Conservation (phyloP, 83 land plant genomes). For the Diphasiastrum complanatum region DNA sequence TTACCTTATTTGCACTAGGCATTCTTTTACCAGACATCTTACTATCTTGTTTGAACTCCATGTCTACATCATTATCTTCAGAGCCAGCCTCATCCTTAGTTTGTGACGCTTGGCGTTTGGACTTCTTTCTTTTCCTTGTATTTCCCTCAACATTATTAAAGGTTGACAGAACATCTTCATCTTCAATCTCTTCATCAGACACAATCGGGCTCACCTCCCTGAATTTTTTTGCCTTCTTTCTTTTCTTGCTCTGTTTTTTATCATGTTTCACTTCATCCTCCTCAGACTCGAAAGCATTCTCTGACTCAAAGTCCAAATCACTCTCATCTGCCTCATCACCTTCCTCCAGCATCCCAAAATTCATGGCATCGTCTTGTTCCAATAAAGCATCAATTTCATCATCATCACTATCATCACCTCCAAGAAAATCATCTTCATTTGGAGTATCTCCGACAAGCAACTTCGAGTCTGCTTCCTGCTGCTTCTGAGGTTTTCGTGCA, state of each 20-base stretch:
- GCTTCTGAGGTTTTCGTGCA: constrained; percentile 48
- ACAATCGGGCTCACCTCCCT: constrained; percentile 1
- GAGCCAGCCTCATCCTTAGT: too few relatives aligned
- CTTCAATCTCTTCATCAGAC: not conserved
- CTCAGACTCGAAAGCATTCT: not conserved
- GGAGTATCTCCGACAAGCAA: constrained; percentile 32
- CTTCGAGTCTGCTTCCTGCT: constrained; percentile 51
- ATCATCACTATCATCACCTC: constrained; percentile 70
- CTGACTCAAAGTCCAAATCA: constrained; percentile 28
- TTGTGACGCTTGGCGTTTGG: too few relatives aligned
- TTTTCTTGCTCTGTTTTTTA: constrained; percentile 16
- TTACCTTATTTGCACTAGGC: too few relatives aligned
- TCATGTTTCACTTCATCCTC: not conserved
- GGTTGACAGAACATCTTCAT: not conserved
- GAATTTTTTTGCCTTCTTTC: constrained; percentile 16
- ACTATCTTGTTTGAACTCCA: constrained; percentile 3
- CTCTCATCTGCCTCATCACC: constrained; percentile 20
- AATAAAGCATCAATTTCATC: constrained; percentile 75
- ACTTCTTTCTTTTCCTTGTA: too few relatives aligned
- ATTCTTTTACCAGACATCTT: constrained; percentile 7
- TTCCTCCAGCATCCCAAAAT: constrained; percentile 12
- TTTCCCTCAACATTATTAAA: too few relatives aligned
- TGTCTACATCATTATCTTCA: constrained; percentile 7
- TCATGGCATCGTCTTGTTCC: constrained; percentile 32
- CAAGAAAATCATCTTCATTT: constrained; percentile 35